phyloP scores from a whole-genome alignment of 768 basidiomycete species.

The Leccinum incarnatum region DNA sequence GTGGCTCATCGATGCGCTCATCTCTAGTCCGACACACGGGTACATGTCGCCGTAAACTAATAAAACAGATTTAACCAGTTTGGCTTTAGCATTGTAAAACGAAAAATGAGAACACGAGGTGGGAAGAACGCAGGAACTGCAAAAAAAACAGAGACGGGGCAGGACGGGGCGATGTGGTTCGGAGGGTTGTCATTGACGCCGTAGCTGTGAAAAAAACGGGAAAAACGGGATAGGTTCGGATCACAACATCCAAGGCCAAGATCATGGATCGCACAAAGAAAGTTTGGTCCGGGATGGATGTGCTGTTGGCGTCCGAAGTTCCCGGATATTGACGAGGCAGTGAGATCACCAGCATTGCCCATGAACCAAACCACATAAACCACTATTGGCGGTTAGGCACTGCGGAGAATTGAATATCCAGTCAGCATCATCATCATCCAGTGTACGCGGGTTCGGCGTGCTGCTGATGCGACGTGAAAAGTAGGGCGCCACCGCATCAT shows the following conservation, averaged over 20 bases:
- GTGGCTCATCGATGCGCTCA: not conserved
- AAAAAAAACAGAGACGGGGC: not conserved
- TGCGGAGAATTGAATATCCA: constrained; percentile 12
- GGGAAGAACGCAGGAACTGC: not conserved
- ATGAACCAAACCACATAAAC: not conserved
- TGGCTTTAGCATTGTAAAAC: constrained; percentile 1
- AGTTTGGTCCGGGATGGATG: constrained; percentile 9
- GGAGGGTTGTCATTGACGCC: not conserved
- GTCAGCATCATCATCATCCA: not conserved
- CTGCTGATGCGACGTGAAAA: not conserved
- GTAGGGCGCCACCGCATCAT: not conserved
- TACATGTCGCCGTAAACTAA: not conserved
- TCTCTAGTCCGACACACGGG: not conserved
- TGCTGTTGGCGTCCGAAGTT: constrained; percentile 13
- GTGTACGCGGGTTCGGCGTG: not conserved
- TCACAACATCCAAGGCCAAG: constrained; percentile 11
- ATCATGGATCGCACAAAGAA: not conserved
- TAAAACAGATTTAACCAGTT: not conserved
- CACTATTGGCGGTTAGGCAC: not conserved
- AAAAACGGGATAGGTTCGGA: constrained; percentile 22
- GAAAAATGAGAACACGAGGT: constrained; percentile 1
- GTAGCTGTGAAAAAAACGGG: not conserved
- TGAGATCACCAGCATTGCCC: not conserved
- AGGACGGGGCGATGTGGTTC: not conserved
- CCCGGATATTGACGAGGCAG: constrained; percentile 13